Conservation (phyloP, 371 early-diverging fungal genomes). For the Funneliformis caledonium region DNA sequence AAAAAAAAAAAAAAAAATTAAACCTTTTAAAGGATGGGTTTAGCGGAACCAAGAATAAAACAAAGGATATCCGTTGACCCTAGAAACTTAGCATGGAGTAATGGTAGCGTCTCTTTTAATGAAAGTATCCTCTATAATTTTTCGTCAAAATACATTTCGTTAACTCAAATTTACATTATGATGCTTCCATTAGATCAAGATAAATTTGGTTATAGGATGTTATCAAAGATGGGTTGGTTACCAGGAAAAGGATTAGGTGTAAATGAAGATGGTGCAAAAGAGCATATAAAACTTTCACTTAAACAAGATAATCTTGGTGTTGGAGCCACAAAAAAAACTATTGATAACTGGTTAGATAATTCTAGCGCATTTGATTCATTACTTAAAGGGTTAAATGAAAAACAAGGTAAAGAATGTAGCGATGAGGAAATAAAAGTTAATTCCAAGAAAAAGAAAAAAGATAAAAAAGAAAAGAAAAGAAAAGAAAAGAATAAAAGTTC, state of each 20-base stretch:
- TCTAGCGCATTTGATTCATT: conserved; percentile 86
- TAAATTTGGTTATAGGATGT: conserved; percentile 90
- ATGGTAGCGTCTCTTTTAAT: conserved; percentile 54
- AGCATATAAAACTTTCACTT: conserved; percentile 78
- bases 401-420: conserved; percentile 39
- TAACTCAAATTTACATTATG: background rate
- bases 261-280: conserved; percentile 80
- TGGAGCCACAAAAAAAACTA: conserved; percentile 83
- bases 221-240: conserved; percentile 95
- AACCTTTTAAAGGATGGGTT: conserved; percentile 23
- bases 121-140: background rate
- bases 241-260: conserved; percentile 93
- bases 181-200: conserved; percentile 61
- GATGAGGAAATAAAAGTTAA: conserved; percentile 43
- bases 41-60: conserved; percentile 77
- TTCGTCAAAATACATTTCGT: background rate
- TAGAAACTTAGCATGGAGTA: conserved; percentile 88
- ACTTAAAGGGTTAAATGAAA: conserved; percentile 75
- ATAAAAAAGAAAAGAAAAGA: conserved; percentile 39
- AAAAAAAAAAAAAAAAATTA: too few species aligned
- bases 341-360: conserved; percentile 95
- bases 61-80: conserved; percentile 90
- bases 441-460: conserved; percentile 48
- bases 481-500: background rate
- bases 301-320: conserved; percentile 86